Conservation (phyloP, 1,284 basidiomycete species). For the Gymnopus androsaceus region DNA sequence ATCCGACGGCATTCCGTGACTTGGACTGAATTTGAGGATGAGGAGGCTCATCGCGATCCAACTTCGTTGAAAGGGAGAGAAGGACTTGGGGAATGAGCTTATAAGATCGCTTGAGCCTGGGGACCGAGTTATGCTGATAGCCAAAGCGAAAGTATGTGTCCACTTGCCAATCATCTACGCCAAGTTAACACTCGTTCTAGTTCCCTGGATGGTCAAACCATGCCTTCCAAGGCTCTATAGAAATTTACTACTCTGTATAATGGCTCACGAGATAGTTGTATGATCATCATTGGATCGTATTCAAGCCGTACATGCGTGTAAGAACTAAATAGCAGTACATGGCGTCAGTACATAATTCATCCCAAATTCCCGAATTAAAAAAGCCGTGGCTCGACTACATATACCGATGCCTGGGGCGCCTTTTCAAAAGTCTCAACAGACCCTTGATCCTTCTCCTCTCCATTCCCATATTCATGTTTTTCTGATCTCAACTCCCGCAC, state of each 20-base stretch:
- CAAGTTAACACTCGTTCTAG: slow-evolving; percentile 18
- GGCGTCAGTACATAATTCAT: too few relatives aligned
- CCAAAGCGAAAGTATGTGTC: slow-evolving; percentile 28
- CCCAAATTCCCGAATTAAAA: too few relatives aligned
- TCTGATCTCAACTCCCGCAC: slow-evolving; percentile 11
- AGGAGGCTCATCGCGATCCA: slow-evolving; percentile 13
- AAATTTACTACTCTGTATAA: slow-evolving; percentile 21
- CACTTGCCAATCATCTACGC: background rate
- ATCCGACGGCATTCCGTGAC: slow-evolving; percentile 5
- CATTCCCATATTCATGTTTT: background rate
- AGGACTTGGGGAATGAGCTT: slow-evolving; percentile 26
- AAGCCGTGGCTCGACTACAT: too few relatives aligned
- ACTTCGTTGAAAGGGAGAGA: slow-evolving; percentile 19
- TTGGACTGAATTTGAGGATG: slow-evolving; percentile 8
- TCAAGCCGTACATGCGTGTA: too few relatives aligned
- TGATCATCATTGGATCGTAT: too few relatives aligned
- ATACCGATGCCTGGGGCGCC: too few relatives aligned
- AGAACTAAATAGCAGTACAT: too few relatives aligned
- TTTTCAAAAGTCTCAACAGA: too few relatives aligned
- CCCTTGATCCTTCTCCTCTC: too few relatives aligned
- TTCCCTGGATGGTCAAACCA: slow-evolving; percentile 33
- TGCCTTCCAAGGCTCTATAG: slow-evolving; percentile 21
- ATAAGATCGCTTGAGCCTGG: slow-evolving; percentile 24
- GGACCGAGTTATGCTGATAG: slow-evolving; percentile 32
- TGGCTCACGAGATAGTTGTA: too few relatives aligned